Percentiles rank a stretch among this genome's conserved stretches.
Evolutionary conservation across 768 basidiomycete species (phyloP).

Genomic region (Lactarius quietus): DNA sequence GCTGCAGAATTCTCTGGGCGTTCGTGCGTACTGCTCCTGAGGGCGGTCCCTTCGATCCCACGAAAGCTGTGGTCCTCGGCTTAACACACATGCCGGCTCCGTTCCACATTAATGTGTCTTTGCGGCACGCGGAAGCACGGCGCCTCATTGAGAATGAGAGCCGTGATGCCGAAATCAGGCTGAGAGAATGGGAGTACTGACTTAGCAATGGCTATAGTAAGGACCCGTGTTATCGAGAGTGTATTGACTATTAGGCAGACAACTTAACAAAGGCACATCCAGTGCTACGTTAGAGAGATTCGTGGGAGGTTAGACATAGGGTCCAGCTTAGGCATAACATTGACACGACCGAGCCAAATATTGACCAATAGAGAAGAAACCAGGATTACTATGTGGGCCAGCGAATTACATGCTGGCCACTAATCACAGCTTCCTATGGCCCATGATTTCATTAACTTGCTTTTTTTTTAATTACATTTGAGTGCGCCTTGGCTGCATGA

Average conservation of each 20-base stretch:
- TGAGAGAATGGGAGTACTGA: constrained; percentile 19
- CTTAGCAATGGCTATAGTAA: not conserved
- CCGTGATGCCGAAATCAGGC: constrained; percentile 14
- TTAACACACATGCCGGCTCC: constrained; percentile 6
- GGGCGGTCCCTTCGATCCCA: not conserved
- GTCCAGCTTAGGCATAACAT: too few species aligned
- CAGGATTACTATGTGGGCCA: too few species aligned
- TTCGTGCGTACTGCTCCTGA: constrained; percentile 15
- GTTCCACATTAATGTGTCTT: not conserved
- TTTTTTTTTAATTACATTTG: too few species aligned
- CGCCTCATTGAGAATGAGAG: constrained; percentile 14
- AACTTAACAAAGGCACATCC: not conserved
- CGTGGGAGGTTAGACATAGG: too few species aligned
- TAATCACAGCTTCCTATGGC: too few species aligned
- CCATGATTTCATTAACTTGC: too few species aligned
- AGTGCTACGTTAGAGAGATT: too few species aligned
- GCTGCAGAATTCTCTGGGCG: constrained; percentile 24
- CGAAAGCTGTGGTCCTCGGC: not conserved
- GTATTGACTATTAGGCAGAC: not conserved
- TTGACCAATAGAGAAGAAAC: too few species aligned
- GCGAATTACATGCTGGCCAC: too few species aligned
- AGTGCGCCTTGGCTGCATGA: too few species aligned
- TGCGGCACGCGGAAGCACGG: not conserved
- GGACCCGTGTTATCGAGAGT: not conserved
- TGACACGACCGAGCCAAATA: too few species aligned